Conservation (phyloP, 805 yeast species). For the Wickerhamiella dianesei region DNA sequence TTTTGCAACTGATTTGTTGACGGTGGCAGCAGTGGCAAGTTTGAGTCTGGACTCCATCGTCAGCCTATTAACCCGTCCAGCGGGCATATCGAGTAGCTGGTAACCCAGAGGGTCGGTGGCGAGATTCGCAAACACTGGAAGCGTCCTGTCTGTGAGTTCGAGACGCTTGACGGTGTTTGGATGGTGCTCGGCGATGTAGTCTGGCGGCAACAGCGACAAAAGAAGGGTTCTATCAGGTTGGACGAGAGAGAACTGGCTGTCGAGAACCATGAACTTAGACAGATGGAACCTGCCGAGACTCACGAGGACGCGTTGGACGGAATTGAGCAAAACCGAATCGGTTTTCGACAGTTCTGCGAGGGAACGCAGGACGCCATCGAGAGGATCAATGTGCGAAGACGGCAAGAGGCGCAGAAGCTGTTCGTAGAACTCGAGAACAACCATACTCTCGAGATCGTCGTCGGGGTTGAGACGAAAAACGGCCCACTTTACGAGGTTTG, state of each 20-base stretch:
- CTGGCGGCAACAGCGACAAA: constrained; percentile 15
- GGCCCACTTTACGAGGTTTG: neutral
- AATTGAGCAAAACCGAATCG: neutral
- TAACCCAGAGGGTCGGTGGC: constrained; percentile 7
- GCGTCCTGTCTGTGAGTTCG: constrained; percentile 4
- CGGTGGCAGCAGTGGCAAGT: constrained; percentile 14
- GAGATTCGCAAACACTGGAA: constrained; percentile 14
- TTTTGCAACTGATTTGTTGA: constrained; percentile 10
- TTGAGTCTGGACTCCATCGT: constrained; percentile 9
- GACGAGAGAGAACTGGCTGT: constrained; percentile 9
- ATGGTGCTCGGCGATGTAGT: constrained; percentile 11
- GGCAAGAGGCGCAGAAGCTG: constrained; percentile 4
- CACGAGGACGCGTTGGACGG: constrained; percentile 2
- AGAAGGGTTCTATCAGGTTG: constrained; percentile 4
- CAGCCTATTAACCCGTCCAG: constrained; percentile 5
- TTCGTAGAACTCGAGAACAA: constrained; percentile 10
- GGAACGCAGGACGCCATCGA: neutral
- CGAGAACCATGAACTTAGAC: constrained; percentile 12
- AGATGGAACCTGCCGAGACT: constrained; percentile 2
- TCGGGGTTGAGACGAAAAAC: constrained; percentile 3
- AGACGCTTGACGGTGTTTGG: constrained; percentile 5
- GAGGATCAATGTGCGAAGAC: neutral
- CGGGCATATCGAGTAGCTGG: constrained; percentile 7
- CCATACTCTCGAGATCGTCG: constrained; percentile 9
- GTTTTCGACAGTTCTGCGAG: neutral